phyloP scores from a whole-genome alignment of 2,329 filamentous ascomycete species.

The Trichoderma citrinoviride region DNA sequence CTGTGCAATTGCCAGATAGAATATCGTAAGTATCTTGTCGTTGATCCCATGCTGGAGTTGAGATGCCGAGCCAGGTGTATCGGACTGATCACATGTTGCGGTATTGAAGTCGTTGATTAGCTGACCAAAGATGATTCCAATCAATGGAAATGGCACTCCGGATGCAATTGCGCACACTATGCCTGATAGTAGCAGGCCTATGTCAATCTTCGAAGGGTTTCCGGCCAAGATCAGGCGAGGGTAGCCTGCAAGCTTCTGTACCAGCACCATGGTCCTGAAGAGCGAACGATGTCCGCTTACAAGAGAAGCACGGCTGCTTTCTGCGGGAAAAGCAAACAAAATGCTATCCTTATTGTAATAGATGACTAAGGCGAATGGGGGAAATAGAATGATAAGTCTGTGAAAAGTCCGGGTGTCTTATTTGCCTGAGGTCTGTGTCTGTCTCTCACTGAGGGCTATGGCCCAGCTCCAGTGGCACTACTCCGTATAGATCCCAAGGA shows the following conservation, averaged over 20 bases:
- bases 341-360: no score
- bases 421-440: no score
- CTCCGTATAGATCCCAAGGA: no score
- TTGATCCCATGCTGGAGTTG: slow-evolving; percentile 38
- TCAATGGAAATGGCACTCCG: slow-evolving; percentile 54
- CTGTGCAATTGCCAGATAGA: slow-evolving; percentile 58
- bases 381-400: no score
- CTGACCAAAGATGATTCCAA: slow-evolving; percentile 55
- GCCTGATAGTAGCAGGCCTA: slow-evolving; percentile 22
- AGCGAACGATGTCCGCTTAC: not conserved
- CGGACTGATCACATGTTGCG: slow-evolving; percentile 41
- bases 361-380: no score
- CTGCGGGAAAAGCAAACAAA: not conserved
- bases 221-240: not conserved
- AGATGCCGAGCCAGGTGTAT: slow-evolving; percentile 24
- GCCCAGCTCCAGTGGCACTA: no score
- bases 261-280: not conserved
- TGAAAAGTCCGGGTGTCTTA: no score
- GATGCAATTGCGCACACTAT: slow-evolving; percentile 22
- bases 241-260: not conserved
- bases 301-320: not conserved
- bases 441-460: no score
- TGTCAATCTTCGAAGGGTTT: slow-evolving; percentile 25
- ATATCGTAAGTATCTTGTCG: slow-evolving; percentile 52
- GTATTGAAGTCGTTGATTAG: slow-evolving; percentile 53